Evolutionary conservation across 2,329 filamentous ascomycete genomes (phyloP).

Genomic region (Knufia petricola): DNA sequence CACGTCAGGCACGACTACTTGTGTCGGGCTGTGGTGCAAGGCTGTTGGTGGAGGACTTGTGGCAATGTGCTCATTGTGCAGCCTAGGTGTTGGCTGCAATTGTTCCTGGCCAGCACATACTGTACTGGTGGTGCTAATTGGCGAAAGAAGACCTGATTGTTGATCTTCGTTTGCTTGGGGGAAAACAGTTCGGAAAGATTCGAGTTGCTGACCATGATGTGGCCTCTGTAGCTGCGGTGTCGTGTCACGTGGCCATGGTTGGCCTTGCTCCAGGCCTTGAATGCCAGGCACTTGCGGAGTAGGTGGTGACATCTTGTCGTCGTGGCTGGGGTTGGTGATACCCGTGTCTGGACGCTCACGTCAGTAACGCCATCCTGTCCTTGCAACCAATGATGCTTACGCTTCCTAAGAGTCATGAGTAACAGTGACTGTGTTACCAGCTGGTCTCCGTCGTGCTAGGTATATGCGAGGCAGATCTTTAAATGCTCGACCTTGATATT

Average conservation of each 20-base stretch:
- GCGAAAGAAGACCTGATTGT: background rate
- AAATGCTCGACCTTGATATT: background rate
- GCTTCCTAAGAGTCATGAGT: no score
- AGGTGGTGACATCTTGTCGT: background rate
- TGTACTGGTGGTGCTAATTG: background rate
- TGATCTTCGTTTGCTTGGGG: background rate
- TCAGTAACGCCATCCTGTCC: background rate
- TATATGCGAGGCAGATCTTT: background rate
- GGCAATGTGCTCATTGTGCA: no score
- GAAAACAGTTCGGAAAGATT: background rate
- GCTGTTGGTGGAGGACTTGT: background rate
- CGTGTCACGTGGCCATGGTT: background rate
- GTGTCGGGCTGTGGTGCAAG: background rate
- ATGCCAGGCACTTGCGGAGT: background rate
- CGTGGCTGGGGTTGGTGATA: background rate
- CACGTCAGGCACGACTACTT: background rate
- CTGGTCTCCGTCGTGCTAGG: background rate
- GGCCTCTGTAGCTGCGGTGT: no score
- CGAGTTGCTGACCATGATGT: background rate
- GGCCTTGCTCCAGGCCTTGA: background rate
- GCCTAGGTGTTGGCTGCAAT: background rate
- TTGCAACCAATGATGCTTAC: no score
- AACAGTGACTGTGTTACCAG: background rate
- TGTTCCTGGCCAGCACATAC: background rate
- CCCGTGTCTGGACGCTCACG: background rate